Base-by-base conservation (phyloP, 192 early-diverging fungal species). In the Geranomyces variabilis region DNA sequence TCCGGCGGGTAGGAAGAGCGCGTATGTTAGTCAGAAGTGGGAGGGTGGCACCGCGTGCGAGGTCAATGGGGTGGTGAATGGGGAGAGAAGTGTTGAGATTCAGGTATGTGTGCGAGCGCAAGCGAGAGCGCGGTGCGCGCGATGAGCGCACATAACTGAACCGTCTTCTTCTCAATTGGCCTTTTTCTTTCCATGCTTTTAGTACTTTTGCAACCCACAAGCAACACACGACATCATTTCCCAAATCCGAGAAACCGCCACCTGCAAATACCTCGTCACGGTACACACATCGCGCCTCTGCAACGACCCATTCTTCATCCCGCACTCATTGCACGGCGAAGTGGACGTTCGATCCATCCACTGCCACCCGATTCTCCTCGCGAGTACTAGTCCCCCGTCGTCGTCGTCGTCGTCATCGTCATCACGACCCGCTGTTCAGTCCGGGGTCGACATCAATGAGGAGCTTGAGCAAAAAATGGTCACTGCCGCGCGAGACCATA, bases 31-130 rank as follows among this genome's bases (percentile, higher is more conserved):
- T 13, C 67, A 76, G 31, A 70, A 65, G 13, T 65, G 68, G 48
- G 77, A 26, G 1, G 71, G 63, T 33, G 71, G 71, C 2, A 66
- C 71, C 14, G 28, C n/a, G 47, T 73, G 71, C 30, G 71, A 73
- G 21, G 36, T 73, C 7, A 73, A 64, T 43, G 46, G 46, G 3
- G 28, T 13, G 71, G 21, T 31, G 12, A 26, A 26, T 17, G 51
- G n/a, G 4, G 21, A 19, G 21, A 2, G 63, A 21, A 45, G 41
- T 44, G 63, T 64, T 36, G 43, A 64, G 8, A 64, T 64, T 46
- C 41, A 64, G 63, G 63, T 64, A 46, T 12, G 60, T 62, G 8
- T 36, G 33, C 31, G 14, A n/a, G 7, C 4, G 7, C 51, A 3
- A 41, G 7, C 3, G 17, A 53, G n/a, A 26, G 17, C 51, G 15